phyloP scores from a whole-genome alignment of 805 yeast species.

The Myxozyma monticola region DNA sequence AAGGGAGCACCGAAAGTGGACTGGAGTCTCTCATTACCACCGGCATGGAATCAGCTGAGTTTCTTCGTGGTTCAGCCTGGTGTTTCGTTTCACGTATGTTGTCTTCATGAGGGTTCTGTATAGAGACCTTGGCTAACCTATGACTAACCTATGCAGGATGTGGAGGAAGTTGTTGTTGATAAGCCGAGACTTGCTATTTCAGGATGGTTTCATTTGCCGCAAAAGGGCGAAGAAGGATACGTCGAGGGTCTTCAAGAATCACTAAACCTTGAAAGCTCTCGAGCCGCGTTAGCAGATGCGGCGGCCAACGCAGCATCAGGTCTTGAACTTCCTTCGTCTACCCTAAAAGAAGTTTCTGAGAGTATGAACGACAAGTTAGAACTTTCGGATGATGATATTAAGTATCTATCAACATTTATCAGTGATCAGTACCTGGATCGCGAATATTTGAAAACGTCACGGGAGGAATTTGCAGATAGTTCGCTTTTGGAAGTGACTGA shows the following conservation, averaged over 20 bases:
- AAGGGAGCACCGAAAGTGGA: constrained; percentile 91
- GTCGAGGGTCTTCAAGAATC: constrained; percentile 75
- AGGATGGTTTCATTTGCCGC: constrained; percentile 99
- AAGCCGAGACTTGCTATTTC: constrained; percentile 89
- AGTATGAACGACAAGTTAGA: background rate
- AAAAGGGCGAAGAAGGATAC: constrained; percentile 83
- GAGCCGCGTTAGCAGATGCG: constrained; percentile 55
- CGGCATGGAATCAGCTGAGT: constrained; percentile 94
- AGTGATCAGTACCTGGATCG: constrained; percentile 52
- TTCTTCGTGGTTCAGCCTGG: constrained; percentile 97
- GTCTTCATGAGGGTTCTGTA: background rate
- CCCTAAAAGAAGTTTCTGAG: constrained; percentile 48
- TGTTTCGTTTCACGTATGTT: constrained; percentile 68
- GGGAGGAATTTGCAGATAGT: constrained; percentile 58
- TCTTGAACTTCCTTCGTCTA: constrained; percentile 43
- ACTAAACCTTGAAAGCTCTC: constrained; percentile 19
- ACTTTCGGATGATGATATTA: constrained; percentile 28
- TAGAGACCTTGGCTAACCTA: no score
- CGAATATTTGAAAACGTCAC: constrained; percentile 46
- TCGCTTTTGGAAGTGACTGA: constrained; percentile 67
- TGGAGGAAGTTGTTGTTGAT: constrained; percentile 92
- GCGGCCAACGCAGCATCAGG: constrained; percentile 65
- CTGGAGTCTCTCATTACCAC: constrained; percentile 65
- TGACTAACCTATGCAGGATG: constrained; percentile 51
- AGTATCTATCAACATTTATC: constrained; percentile 55